A percentile compares a stretch with the other conserved stretches of the same genome.
Evolutionary conservation across 495 filamentous ascomycete genomes (phyloP).

Genomic region (Daldinia concentrica): DNA sequence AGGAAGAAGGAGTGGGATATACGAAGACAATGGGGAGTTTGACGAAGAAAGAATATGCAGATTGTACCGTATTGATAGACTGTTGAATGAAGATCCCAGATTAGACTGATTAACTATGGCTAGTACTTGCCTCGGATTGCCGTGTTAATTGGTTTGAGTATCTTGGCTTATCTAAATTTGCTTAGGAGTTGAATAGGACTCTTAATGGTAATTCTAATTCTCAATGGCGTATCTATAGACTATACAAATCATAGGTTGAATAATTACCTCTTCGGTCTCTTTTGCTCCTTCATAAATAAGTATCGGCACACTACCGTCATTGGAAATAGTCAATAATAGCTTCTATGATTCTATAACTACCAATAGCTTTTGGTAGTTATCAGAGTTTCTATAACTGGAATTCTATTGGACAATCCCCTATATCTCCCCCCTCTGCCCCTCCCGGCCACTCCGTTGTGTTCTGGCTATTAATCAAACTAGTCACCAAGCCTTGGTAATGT

Average conservation of each 20-base stretch:
- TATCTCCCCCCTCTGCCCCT: not conserved
- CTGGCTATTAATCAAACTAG: not conserved
- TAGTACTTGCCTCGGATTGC: not conserved
- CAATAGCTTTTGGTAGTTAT: not conserved
- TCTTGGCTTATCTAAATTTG: not conserved
- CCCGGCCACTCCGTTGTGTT: not conserved
- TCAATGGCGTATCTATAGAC: too few species aligned
- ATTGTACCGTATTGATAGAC: slow-evolving; percentile 37
- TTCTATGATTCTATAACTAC: not conserved
- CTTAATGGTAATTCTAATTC: too few species aligned
- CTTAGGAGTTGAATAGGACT: not conserved
- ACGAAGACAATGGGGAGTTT: not conserved
- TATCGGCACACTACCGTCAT: not conserved
- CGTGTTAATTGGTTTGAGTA: not conserved
- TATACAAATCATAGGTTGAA: too few species aligned
- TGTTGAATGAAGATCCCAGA: slow-evolving; percentile 14
- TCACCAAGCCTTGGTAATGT: not conserved
- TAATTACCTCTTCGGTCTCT: too few species aligned
- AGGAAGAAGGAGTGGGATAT: not conserved
- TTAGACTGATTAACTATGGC: slow-evolving; percentile 15
- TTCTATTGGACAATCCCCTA: not conserved
- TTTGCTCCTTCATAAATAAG: not conserved
- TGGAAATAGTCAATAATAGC: not conserved
- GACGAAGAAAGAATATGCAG: slow-evolving; percentile 17
- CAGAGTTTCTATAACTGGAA: not conserved